phyloP scores from a whole-genome alignment of 352 stramenopile species.

The Globisporangium acanthophoron region DNA sequence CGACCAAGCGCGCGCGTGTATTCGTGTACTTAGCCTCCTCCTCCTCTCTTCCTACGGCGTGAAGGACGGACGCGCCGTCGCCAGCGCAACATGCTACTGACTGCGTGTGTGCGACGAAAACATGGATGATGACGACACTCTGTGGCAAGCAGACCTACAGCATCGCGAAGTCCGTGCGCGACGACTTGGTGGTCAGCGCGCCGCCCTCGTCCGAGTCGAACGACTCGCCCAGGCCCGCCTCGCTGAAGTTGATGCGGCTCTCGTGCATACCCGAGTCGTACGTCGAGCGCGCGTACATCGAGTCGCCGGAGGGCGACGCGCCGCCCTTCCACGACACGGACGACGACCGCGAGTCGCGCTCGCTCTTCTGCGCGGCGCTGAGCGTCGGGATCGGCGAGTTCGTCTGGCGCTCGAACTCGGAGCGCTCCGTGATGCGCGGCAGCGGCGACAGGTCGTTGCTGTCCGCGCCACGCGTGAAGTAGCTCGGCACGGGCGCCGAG shows the following conservation, averaged over 20 bases:
- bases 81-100: too few relatives aligned
- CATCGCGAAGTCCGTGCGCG: conserved; percentile 41
- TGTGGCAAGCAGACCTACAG: conserved; percentile 21
- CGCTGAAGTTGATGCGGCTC: conserved; percentile 68
- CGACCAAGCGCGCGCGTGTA: neutral
- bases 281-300: conserved; percentile 22
- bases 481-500: conserved; percentile 28
- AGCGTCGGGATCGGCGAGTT: conserved; percentile 46
- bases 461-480: conserved; percentile 31
- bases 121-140: neutral
- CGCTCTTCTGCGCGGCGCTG: conserved; percentile 15
- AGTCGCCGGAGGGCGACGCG: conserved; percentile 28
- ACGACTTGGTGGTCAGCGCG: conserved; percentile 23
- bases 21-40: neutral
- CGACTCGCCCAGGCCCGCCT: conserved; percentile 34
- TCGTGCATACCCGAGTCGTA: conserved; percentile 30
- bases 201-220: conserved; percentile 27
- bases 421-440: conserved; percentile 7
- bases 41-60: too few relatives aligned
- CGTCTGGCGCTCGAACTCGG: conserved; percentile 9
- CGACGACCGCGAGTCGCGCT: conserved; percentile 38
- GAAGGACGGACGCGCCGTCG: too few relatives aligned
- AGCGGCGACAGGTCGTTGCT: conserved; percentile 26
- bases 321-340: conserved; percentile 24
- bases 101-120: neutral